Evolutionary conservation across 805 yeast genomes (phyloP).

Genomic region (Danielozyma ontarioensis): DNA sequence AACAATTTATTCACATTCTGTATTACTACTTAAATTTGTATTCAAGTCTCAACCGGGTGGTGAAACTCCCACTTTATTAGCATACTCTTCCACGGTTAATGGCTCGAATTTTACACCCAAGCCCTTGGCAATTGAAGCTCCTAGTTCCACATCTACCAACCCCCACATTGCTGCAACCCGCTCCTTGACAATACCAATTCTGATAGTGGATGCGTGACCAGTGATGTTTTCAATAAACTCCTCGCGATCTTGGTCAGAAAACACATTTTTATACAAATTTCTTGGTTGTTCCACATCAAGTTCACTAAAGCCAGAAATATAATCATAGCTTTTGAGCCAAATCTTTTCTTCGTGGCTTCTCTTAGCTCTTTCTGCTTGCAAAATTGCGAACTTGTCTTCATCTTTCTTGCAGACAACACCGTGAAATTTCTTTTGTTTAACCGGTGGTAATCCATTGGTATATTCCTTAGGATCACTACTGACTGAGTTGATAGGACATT

Average conservation of each 20-base stretch:
- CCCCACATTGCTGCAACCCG: constrained; percentile 40
- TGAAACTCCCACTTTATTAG: constrained; percentile 17
- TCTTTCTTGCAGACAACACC: constrained; percentile 27
- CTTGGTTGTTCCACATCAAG: constrained; percentile 46
- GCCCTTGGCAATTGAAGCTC: constrained; percentile 36
- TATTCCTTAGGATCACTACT: constrained; percentile 13
- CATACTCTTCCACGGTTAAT: constrained; percentile 28
- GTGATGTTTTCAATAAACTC: constrained; percentile 32
- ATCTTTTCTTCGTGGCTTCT: constrained; percentile 32
- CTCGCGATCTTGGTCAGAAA: constrained; percentile 22
- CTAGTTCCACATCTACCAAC: constrained; percentile 35
- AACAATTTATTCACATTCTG: no score
- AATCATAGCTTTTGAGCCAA: constrained; percentile 31
- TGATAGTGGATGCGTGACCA: constrained; percentile 32
- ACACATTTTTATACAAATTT: constrained; percentile 36
- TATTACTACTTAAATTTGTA: no score
- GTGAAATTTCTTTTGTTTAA: constrained; percentile 18
- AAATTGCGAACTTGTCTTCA: constrained; percentile 17
- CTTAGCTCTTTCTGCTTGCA: constrained; percentile 23
- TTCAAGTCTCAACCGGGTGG: constrained; percentile 12
- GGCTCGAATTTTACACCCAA: constrained; percentile 33
- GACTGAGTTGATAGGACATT: constrained; percentile 24
- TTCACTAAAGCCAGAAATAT: constrained; percentile 36
- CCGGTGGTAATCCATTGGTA: constrained; percentile 15
- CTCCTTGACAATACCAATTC: constrained; percentile 24